These are phyloP conservation scores for Reticulascus tulasneorum DNA, from an alignment of 2,329 filamentous ascomycete genomes.

Conservation along the genomic window DNA sequence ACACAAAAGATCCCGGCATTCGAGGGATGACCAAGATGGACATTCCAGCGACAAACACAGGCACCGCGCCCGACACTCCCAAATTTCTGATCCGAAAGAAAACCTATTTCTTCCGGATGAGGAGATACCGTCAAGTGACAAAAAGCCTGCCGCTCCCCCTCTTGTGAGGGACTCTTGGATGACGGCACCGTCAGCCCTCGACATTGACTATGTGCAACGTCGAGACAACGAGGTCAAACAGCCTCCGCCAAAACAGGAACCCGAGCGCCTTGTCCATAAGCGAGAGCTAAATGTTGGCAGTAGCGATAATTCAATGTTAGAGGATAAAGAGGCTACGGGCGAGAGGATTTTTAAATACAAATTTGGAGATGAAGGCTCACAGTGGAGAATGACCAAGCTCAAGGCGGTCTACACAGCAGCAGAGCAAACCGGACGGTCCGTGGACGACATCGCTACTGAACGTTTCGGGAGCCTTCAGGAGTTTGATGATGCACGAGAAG, in stretches of 20 bases:
- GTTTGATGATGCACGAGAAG: conserved; percentile 91
- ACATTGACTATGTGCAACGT: conserved; percentile 76
- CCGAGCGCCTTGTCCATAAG: conserved; percentile 69
- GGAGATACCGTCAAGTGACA: conserved; percentile 20
- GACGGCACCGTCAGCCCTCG: conserved; percentile 71
- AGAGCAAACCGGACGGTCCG: conserved; percentile 63
- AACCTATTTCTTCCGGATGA: conserved; percentile 50
- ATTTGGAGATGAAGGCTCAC: conserved; percentile 84
- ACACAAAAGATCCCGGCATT: conserved; percentile 61
- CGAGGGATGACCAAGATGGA: conserved; percentile 44
- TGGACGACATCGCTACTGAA: conserved; percentile 81
- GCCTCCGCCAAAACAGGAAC: conserved; percentile 50
- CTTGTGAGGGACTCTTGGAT: conserved; percentile 85
- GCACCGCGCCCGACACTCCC: conserved; percentile 28
- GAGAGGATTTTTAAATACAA: conserved; percentile 65
- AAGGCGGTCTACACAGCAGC: conserved; percentile 79
- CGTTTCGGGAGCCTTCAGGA: conserved; percentile 75
- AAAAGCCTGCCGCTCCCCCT: conserved; percentile 25
- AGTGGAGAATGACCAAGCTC: conserved; percentile 96
- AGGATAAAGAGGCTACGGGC: conserved; percentile 41
- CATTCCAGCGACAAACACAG: conserved; percentile 18
- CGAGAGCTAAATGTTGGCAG: conserved; percentile 72
- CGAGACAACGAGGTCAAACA: conserved; percentile 51
- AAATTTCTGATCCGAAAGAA: conserved; percentile 43
- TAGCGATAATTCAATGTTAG: conserved; percentile 50